Evolutionary conservation across 768 basidiomycete genomes (phyloP), one percentile per base, ranked within the genome.

Genomic region (Naematelia aurantialba): DNA sequence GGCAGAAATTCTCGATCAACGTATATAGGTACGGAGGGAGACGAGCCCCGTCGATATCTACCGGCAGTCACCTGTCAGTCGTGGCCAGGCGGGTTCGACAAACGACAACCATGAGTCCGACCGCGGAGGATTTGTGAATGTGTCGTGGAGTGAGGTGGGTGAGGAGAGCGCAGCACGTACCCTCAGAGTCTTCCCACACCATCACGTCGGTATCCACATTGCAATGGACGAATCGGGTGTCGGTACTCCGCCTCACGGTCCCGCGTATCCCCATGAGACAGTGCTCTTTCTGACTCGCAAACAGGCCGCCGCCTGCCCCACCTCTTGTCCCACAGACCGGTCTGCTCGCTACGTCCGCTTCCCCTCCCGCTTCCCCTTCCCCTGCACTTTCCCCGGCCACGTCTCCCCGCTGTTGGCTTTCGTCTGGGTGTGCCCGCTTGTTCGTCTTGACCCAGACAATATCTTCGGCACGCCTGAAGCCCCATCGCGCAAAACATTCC

Each of bases 381-480:
- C 46, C 29, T 44, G 12, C 42, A 44, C 12, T 19, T 44, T 52
- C 17, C 29, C 17, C n/a, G 27, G 17, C 29, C 46, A 5, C 24
- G 19, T 22, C 8, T 34, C 53, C n/a, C n/a, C 10, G 39, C 44
- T 17, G 13, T 30, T 29, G 51, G 34, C 22, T 30, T 17, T 21
- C 52, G n/a, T 19, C 31, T 24, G 13, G 11, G 31, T 39, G n/a
- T 22, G 54, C 19, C 19, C 52, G 1, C 89, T 82, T 82, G 74
- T 97, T 99, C 47, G 91, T 93, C 79, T 91, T 91, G 56, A 96
- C 87, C 93, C 92, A 98, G 3, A 96, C 89, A n/a, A 99, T 89
- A 73, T 99, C 96, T 70, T 99, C 96, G 69, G 91, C 96, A 52
- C 96, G 79, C 45, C 91, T 55, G 52, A 77, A 78, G 2, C 94